Evolutionary conservation across 1,284 basidiomycete genomes (phyloP).

Genomic region (Athelia psychrophila): DNA sequence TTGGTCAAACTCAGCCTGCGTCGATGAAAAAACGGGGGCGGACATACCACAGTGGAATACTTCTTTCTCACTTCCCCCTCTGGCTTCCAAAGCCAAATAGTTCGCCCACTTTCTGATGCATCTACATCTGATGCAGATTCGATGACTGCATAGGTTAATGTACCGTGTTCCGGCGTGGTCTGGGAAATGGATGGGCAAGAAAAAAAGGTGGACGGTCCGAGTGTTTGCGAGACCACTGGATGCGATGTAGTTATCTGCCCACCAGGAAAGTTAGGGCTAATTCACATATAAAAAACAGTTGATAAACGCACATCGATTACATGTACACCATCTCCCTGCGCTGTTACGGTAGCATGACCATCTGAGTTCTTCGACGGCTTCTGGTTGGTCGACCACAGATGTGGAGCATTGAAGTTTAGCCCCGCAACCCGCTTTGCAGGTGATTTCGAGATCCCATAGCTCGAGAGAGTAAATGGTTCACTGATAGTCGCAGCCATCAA

Average conservation of each 20-base stretch:
- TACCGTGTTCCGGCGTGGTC: slow-evolving; percentile 36
- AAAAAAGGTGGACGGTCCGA: slow-evolving; percentile 62
- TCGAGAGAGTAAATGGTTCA: slow-evolving; percentile 60
- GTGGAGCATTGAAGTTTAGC: slow-evolving; percentile 13
- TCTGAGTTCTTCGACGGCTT: slow-evolving; percentile 37
- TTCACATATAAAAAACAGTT: slow-evolving; percentile 1
- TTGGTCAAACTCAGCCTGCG: slow-evolving; percentile 13
- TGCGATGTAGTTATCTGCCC: slow-evolving; percentile 64
- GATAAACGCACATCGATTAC: slow-evolving; percentile 60
- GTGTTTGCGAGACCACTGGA: slow-evolving; percentile 61
- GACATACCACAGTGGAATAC: slow-evolving; percentile 43
- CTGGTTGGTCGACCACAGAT: slow-evolving; percentile 41
- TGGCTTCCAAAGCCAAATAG: slow-evolving; percentile 64
- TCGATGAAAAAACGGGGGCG: slow-evolving; percentile 3
- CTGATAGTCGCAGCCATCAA: slow-evolving; percentile 46
- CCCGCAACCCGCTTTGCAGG: slow-evolving; percentile 17
- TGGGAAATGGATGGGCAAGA: slow-evolving; percentile 53
- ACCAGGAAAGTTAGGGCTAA: slow-evolving; percentile 3
- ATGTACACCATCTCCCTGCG: slow-evolving; percentile 70
- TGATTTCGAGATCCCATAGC: slow-evolving; percentile 35
- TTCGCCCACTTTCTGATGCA: slow-evolving; percentile 39
- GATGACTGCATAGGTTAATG: slow-evolving; percentile 53
- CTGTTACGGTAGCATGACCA: slow-evolving; percentile 60
- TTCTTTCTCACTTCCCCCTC: slow-evolving; percentile 37
- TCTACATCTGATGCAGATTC: slow-evolving; percentile 43